These are phyloP conservation scores for Botrytis squamosa DNA, from an alignment of 2,329 filamentous ascomycete genomes.

Conservation along the genomic window DNA sequence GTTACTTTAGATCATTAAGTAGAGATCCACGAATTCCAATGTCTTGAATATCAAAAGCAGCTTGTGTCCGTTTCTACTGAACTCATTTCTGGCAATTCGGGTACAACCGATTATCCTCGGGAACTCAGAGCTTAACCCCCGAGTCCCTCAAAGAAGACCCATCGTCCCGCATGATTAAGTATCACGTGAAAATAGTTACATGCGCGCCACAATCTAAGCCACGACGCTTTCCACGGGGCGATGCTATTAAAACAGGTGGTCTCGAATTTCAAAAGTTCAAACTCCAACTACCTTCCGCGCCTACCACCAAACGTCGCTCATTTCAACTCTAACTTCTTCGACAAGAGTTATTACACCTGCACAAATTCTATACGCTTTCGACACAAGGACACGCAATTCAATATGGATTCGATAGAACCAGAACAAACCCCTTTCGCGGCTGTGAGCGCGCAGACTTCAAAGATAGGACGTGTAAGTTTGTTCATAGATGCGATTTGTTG, in stretches of 20 bases:
- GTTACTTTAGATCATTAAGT: no score
- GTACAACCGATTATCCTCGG: constrained; percentile 15
- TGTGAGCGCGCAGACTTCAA: constrained; percentile 81
- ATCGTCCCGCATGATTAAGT: neutral
- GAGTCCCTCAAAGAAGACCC: neutral
- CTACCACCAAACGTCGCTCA: neutral
- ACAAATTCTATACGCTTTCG: neutral
- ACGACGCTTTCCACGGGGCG: neutral
- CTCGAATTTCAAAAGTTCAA: constrained; percentile 16
- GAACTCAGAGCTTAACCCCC: neutral
- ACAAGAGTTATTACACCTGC: neutral
- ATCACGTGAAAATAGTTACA: neutral
- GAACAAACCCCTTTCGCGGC: constrained; percentile 90
- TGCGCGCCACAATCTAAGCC: constrained; percentile 9
- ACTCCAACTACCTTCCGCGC: neutral
- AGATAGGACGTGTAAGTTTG: constrained; percentile 64
- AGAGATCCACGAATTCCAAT: neutral
- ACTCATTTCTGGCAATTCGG: neutral
- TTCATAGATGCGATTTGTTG: neutral
- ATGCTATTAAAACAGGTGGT: constrained; percentile 21
- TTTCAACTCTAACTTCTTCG: neutral
- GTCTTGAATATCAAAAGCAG: neutral
- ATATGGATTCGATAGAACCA: constrained; percentile 83
- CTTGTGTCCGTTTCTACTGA: neutral
- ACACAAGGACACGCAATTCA: constrained; percentile 3